phyloP scores from a whole-genome alignment of 495 filamentous ascomycete genomes.

The Daldinia bambusicola region DNA sequence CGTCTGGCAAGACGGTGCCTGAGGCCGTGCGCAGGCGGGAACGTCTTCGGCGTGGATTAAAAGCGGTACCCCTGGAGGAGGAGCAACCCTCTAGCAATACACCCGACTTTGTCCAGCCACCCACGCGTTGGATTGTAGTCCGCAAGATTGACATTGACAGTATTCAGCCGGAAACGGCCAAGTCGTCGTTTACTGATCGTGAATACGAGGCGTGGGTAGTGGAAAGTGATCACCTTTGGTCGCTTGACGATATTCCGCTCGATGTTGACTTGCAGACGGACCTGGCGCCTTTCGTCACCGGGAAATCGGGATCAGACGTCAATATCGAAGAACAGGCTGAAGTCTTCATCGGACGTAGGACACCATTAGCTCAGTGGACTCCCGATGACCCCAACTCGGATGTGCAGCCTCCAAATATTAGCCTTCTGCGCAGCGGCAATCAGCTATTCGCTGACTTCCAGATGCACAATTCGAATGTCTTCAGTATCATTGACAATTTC shows the following conservation, averaged over 20 bases:
- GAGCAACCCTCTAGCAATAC: constrained; percentile 21
- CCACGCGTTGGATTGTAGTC: constrained; percentile 58
- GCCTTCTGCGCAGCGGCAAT: constrained; percentile 54
- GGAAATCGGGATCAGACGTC: neutral
- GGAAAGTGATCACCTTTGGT: constrained; percentile 56
- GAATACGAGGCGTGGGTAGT: constrained; percentile 58
- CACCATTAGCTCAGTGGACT: constrained; percentile 33
- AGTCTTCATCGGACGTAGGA: constrained; percentile 60
- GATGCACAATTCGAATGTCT: constrained; percentile 62
- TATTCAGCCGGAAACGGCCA: neutral
- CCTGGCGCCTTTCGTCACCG: constrained; percentile 57
- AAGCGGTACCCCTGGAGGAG: neutral
- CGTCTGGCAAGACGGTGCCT: neutral
- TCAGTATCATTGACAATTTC: constrained; percentile 61
- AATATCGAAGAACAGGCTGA: constrained; percentile 58
- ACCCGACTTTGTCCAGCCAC: constrained; percentile 49
- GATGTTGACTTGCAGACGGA: constrained; percentile 60
- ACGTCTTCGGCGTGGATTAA: constrained; percentile 12
- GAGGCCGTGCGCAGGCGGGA: constrained; percentile 10
- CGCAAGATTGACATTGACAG: constrained; percentile 47
- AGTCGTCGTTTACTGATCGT: neutral
- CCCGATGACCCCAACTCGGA: constrained; percentile 23
- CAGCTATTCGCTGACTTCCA: constrained; percentile 63
- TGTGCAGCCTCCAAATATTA: constrained; percentile 42
- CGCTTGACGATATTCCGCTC: constrained; percentile 48